These are phyloP conservation scores for Podospora anserina DNA, from an alignment of 495 filamentous ascomycete species.

Conservation along the genomic window DNA sequence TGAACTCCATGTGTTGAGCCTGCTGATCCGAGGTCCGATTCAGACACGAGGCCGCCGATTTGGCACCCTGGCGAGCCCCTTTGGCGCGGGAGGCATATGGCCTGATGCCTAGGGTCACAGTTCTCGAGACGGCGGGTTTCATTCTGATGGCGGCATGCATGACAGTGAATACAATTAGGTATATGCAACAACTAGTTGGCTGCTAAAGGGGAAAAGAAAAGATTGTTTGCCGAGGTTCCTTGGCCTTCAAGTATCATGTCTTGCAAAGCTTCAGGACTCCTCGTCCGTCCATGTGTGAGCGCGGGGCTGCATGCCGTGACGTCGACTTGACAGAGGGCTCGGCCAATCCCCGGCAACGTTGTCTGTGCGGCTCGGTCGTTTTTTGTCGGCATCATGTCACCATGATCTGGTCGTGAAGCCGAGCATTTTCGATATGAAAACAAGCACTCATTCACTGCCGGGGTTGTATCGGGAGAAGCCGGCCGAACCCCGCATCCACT, in stretches of 20 bases:
- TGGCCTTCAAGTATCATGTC: not conserved
- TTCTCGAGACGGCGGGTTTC: not conserved
- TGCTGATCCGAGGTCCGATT: not conserved
- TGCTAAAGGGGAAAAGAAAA: not conserved
- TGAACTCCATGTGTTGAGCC: slow-evolving; percentile 6
- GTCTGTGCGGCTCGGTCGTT: not conserved
- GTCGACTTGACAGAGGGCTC: not conserved
- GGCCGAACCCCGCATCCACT: slow-evolving; percentile 1
- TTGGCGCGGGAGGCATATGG: not conserved
- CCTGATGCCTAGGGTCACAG: not conserved
- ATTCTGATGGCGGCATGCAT: not conserved
- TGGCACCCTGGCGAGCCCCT: not conserved
- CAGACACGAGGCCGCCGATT: not conserved
- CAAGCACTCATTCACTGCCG: not conserved
- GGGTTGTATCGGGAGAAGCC: slow-evolving; percentile 2
- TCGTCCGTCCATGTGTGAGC: not conserved
- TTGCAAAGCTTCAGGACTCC: not conserved
- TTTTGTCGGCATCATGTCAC: not conserved
- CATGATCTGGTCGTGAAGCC: not conserved
- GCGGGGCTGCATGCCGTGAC: not conserved
- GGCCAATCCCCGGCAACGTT: not conserved
- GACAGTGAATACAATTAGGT: not conserved
- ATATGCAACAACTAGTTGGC: not conserved
- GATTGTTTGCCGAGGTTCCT: not conserved
- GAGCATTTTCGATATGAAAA: not conserved